Evolutionary conservation across 129 eudicot species (phyloP), one percentile per base, ranked within the genome.

Genomic region (Mikania micrantha): DNA sequence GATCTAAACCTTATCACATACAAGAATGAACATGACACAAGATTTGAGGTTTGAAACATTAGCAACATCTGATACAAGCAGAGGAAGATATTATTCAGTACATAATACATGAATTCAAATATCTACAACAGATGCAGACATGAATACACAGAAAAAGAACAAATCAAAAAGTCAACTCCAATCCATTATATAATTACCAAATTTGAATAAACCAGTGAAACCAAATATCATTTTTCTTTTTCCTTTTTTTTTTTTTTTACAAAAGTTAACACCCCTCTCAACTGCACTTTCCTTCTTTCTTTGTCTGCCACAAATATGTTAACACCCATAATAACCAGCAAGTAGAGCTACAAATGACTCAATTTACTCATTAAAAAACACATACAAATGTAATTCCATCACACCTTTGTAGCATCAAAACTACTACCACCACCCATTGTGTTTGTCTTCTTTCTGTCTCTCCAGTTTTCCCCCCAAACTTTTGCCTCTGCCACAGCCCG

Each of bases 381-480:
- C 36, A 47, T 5, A 67, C 65, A 31, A 19, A 42, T 20, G 20
- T 41, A 45, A 59, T 17, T 40, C 42, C 21, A 5, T 71, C 78
- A 85, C 77, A 88, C 95, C 10, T 85, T 81, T 57, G 92, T 74
- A 42, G 79, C 78, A 75, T 93, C 98, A 57, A 86, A 93, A 69
- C 96, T 88, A 69, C 96, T 88, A 9, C 86, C 66, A 31, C 77
- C 58, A 32, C 77, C 76, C 66, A 54, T 83, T 41, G 73, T 77
- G 10, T 72, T 66, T 4, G 78, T 82, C 57, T 82, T 84, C 84
- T 84, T 94, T 66, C 75, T 89, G 77, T 87, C 99, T 73, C 99
- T 82, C 95, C 89, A 80, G 64, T 87, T 94, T 82, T 89, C 99
- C 1, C 99, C 99, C 99, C 99, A 94, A 9, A 94, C 93, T 70